A percentile compares a stretch with the other conserved stretches of the same genome.
These are phyloP conservation scores for thale cress (Arabidopsis thaliana) DNA, from an alignment of 345 rosid genomes.

Conservation along the genomic window DNA sequence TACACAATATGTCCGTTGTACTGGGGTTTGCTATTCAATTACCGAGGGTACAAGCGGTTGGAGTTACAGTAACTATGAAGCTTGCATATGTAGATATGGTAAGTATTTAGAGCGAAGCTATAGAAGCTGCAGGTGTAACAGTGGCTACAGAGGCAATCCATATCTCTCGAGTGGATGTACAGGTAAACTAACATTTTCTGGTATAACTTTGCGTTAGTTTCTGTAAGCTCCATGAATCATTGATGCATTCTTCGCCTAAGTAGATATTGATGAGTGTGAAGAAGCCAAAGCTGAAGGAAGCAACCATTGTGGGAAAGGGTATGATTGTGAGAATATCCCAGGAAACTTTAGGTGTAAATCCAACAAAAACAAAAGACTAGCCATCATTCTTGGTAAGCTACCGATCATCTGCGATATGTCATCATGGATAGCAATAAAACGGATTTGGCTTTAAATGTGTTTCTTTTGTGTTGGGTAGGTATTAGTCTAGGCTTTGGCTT, in stretches of 20 bases:
- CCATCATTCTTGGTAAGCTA: constrained; percentile 19
- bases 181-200: constrained; percentile 33
- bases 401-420: not conserved
- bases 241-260: not conserved
- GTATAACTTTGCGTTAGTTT: not conserved
- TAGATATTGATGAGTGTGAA: constrained; percentile 35
- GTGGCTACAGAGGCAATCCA: constrained; percentile 52
- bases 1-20: constrained; percentile 3
- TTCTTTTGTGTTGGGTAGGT: not conserved
- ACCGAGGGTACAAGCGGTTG: not conserved
- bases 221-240: constrained; percentile 11
- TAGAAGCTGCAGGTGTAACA: constrained; percentile 40
- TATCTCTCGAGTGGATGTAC: constrained; percentile 41
- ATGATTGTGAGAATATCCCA: not conserved
- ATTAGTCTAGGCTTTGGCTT: constrained; percentile 34
- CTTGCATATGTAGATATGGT: constrained; percentile 35
- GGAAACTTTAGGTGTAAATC: not conserved
- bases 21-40: not conserved
- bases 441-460: not conserved
- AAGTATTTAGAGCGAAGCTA: constrained; percentile 21
- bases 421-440: not conserved
- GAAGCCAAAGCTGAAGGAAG: constrained; percentile 9
- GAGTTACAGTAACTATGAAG: not conserved
- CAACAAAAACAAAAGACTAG: not conserved
- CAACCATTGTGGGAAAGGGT: constrained; percentile 16